These are phyloP conservation scores for Fusarium veterinarium DNA, from an alignment of 2,329 filamentous ascomycete genomes.

Conservation along the genomic window DNA sequence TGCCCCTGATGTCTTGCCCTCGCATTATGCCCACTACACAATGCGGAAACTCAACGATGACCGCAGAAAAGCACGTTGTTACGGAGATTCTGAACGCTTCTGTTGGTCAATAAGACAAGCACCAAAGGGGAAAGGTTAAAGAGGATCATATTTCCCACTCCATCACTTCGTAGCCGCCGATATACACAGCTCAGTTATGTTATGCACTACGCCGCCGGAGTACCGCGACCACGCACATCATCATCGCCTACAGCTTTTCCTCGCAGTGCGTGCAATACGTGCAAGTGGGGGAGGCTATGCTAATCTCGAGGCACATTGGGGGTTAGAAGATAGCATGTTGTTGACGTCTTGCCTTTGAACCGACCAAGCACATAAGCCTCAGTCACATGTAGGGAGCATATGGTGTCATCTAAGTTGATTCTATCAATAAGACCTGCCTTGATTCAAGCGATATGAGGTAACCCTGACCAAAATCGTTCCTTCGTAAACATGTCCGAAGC, in stretches of 20 bases:
- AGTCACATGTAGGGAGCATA: neutral
- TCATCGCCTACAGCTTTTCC: neutral
- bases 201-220: constrained; percentile 10
- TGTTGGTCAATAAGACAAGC: neutral
- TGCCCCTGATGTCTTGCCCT: neutral
- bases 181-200: neutral
- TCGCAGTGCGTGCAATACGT: neutral
- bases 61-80: neutral
- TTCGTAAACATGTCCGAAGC: constrained; percentile 40
- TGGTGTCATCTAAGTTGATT: neutral
- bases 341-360: constrained; percentile 13
- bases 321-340: neutral
- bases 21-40: neutral
- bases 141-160: neutral
- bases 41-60: neutral
- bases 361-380: neutral
- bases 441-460: constrained; percentile 35
- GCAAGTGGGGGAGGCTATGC: neutral
- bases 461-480: constrained; percentile 37
- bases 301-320: constrained; percentile 1
- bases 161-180: neutral
- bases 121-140: neutral
- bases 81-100: neutral
- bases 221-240: neutral
- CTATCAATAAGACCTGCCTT: constrained; percentile 24